A percentile compares a stretch with the other conserved stretches of the same genome.
Evolutionary conservation across 192 early-diverging fungal genomes (phyloP).

Genomic region (Backusella sp.): DNA sequence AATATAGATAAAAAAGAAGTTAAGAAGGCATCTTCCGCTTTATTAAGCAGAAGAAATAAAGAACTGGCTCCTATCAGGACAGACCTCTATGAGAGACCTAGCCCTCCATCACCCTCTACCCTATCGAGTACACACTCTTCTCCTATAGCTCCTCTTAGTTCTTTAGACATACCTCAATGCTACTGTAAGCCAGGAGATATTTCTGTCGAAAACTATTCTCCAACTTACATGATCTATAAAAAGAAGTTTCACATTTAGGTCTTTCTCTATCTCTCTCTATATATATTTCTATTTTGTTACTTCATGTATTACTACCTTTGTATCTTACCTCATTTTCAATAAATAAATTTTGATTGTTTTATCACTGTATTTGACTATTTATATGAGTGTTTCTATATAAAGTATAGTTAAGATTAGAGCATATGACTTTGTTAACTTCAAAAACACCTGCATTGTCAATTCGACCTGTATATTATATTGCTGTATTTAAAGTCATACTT

Average conservation of each 20-base stretch:
- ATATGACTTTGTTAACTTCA: too few species aligned
- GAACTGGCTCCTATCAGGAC: not conserved
- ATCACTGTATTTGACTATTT: not conserved
- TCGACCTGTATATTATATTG: too few species aligned
- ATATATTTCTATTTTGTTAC: not conserved
- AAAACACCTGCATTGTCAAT: too few species aligned
- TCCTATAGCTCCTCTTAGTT: not conserved
- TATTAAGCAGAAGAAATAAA: not conserved
- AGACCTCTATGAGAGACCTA: not conserved
- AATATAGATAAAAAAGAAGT: not conserved
- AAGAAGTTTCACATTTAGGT: not conserved
- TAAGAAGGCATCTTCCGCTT: not conserved
- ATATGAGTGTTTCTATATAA: too few species aligned
- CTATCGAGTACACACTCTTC: not conserved
- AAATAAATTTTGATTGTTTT: not conserved
- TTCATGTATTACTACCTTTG: not conserved
- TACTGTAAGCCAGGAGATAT: not conserved
- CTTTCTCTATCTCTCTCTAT: not conserved
- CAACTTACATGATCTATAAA: conserved; percentile 2
- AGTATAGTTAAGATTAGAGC: too few species aligned
- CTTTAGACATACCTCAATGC: not conserved
- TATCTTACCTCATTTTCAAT: not conserved
- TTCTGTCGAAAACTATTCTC: not conserved
- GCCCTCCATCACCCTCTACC: not conserved
- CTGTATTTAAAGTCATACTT: too few species aligned